Evolutionary conservation across 2,329 filamentous ascomycete species (phyloP).

Genomic region (Rutstroemia sp.): DNA sequence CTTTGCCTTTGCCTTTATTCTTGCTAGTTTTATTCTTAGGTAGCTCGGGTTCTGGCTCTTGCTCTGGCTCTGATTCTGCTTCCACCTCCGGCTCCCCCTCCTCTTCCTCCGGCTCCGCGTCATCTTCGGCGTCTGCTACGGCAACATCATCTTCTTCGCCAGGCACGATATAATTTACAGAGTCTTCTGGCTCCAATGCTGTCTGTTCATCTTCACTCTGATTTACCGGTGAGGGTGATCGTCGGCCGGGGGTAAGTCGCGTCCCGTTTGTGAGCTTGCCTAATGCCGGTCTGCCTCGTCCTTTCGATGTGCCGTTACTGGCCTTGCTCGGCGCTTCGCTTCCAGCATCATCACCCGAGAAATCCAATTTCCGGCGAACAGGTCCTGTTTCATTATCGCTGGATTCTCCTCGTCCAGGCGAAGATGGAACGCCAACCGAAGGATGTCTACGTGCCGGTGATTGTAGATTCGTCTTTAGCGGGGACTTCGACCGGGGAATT

Average conservation of each 20-base stretch:
- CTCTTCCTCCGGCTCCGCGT: conserved; percentile 13
- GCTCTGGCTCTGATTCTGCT: conserved; percentile 3
- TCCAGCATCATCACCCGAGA: conserved; percentile 23
- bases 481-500: conserved; percentile 29
- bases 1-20: conserved; percentile 10
- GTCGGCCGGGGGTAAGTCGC: conserved; percentile 11
- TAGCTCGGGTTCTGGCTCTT: background rate
- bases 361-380: conserved; percentile 28
- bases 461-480: conserved; percentile 29
- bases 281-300: conserved; percentile 7
- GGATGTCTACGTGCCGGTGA: conserved; percentile 30
- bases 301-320: background rate
- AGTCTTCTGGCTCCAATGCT: conserved; percentile 40
- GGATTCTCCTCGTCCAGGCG: conserved; percentile 25
- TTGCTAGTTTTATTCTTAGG: background rate
- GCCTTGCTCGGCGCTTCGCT: conserved; percentile 4
- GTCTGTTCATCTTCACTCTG: conserved; percentile 31
- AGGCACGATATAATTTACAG: conserved; percentile 20
- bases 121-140: conserved; percentile 25
- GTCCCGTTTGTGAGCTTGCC: conserved; percentile 18
- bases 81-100: conserved; percentile 13
- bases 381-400: conserved; percentile 19
- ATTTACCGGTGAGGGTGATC: conserved; percentile 9
- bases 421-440: conserved; percentile 26
- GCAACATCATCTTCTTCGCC: conserved; percentile 25